A percentile compares a stretch with the other conserved stretches of the same genome.
These are phyloP conservation scores for Rhizophagus sp. DNA, from an alignment of 192 early-diverging fungal species.

Conservation along the genomic window DNA sequence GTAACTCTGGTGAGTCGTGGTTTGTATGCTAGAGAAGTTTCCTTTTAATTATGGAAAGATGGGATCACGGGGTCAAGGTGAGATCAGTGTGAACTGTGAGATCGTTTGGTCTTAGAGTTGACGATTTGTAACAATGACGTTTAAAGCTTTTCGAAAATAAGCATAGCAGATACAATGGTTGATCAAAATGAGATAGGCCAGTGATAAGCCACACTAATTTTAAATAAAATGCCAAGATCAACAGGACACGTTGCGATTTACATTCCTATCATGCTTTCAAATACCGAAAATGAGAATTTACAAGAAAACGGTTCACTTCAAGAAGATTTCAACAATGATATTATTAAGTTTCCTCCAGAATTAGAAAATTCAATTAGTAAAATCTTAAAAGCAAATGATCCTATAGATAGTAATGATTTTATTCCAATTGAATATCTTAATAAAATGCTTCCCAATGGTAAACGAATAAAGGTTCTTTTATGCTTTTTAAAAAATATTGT, in stretches of 20 bases:
- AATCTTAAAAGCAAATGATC: conserved; percentile 60
- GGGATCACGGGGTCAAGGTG: too few species aligned
- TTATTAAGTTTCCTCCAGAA: conserved; percentile 49
- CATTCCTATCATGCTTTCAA: not conserved
- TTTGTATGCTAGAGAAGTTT: too few species aligned
- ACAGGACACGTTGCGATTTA: not conserved
- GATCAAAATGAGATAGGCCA: not conserved
- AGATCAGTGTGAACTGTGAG: too few species aligned
- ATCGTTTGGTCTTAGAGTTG: too few species aligned
- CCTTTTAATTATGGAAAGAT: too few species aligned
- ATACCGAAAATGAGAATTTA: not conserved
- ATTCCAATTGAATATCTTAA: conserved; percentile 80
- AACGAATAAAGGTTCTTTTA: not conserved
- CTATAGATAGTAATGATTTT: conserved; percentile 70
- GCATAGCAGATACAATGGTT: too few species aligned
- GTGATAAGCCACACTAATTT: not conserved
- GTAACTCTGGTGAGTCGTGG: too few species aligned
- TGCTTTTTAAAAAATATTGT: not conserved
- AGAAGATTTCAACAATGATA: not conserved
- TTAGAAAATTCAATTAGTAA: conserved; percentile 57
- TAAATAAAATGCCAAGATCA: too few species aligned
- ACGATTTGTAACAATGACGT: too few species aligned
- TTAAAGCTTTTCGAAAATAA: too few species aligned
- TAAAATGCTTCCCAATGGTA: conserved; percentile 76
- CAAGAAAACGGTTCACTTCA: not conserved